phyloP scores from a whole-genome alignment of 2,329 filamentous ascomycete genomes.

The Dactylellina haptotyla region DNA sequence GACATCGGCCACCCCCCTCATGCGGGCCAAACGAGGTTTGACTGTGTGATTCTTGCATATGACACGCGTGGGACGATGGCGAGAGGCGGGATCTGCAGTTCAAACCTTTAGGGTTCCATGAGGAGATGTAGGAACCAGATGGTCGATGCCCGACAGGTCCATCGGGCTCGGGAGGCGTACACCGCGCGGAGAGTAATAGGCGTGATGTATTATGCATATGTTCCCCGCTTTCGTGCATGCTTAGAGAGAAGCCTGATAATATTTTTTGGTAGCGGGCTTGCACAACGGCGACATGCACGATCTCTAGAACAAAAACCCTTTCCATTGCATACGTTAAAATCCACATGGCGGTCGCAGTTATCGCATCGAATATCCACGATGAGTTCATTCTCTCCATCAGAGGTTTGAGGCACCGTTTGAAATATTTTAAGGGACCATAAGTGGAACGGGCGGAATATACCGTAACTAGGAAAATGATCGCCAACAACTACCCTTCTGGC shows the following conservation, averaged over 20 bases:
- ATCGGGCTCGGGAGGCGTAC: constrained; percentile 27
- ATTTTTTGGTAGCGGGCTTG: constrained; percentile 13
- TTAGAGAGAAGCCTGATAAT: constrained; percentile 4
- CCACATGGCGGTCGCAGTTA: background rate
- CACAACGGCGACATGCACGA: constrained; percentile 19
- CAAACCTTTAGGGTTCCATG: constrained; percentile 14
- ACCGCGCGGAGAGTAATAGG: background rate
- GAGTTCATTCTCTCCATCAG: background rate
- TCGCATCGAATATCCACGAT: constrained; percentile 3
- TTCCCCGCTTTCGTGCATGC: constrained; percentile 33
- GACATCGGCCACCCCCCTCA: constrained; percentile 35
- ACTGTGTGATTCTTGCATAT: constrained; percentile 46
- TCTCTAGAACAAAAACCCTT: background rate
- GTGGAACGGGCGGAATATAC: background rate
- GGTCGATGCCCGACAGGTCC: background rate
- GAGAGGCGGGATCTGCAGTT: constrained; percentile 47
- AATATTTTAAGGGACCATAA: background rate
- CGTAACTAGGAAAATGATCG: background rate
- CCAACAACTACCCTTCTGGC: background rate
- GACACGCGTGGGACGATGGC: constrained; percentile 28
- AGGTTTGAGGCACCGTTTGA: background rate
- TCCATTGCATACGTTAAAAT: background rate
- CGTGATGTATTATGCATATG: constrained; percentile 9
- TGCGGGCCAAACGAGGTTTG: constrained; percentile 23
- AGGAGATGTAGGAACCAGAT: constrained; percentile 36